Evolutionary conservation across 2,329 filamentous ascomycete species (phyloP), one percentile per base, ranked within the genome.

Genomic region (Parastagonospora avenae): DNA sequence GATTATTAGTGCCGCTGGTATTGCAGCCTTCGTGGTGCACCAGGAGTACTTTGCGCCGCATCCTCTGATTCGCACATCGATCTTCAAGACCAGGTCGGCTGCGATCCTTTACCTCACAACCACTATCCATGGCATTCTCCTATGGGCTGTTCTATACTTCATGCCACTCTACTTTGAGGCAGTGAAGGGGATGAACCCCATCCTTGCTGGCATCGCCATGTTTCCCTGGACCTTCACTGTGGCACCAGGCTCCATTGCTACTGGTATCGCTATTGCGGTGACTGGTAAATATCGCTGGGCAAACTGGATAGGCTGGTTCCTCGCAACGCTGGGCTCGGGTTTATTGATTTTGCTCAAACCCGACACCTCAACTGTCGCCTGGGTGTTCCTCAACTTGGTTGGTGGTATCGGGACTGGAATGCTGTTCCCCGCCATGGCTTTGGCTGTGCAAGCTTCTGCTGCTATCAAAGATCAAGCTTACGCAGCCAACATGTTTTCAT

Each of bases 401-500:
- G 73, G 82, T 10, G 86, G 85, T 0, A 46, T 87, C 4, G 86
- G 86, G 11, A 79, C 83, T 2, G 88, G 87, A 2, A 79, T 88
- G 47, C 74, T 90, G 5, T 87, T 88, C 70, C 82, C 87, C 0
- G 77, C 81, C n/a, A 82, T 88, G 73, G 79, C 77, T 0, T 81
- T 88, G 30, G 80, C 83, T 1, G 80, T 89, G 19, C 87, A 90
- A 70, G 86, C 86, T 7, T 78, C 84, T 1, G 79, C 82, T 1
- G 75, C 77, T 1, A 79, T 78, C 50, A 77, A 79, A 49, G 81
- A 87, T 61, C 81, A 86, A 35, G 81, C 84, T 1, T 83, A 84
- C 52, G 82, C 84, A 0, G 80, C 82, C 0, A 85, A 83, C 9
- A 83, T 90, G 76, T 88, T 86, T 72, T 82, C 81, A 46, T 90